Evolutionary conservation across 2,329 filamentous ascomycete genomes (phyloP), one percentile per base, ranked within the genome.

Genomic region (Cercospora beticola): DNA sequence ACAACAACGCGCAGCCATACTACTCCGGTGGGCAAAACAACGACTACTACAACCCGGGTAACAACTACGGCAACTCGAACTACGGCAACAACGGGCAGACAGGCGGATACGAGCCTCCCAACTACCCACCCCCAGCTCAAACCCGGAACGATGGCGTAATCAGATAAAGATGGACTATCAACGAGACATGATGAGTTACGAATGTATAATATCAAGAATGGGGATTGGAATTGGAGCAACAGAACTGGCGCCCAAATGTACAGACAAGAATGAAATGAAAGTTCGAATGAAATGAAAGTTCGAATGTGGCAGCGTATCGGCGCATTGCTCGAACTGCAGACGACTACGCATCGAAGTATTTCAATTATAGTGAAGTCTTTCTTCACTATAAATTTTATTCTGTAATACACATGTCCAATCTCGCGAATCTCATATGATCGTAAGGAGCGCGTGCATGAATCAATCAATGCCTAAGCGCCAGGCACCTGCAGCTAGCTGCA

Each of bases 101-200:
- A 18, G 69, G 67, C 30, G 63, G 54, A 14, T 71, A 71, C 36
- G 67, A 66, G 52, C 64, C 69, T 23, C 69, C 69, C 10, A 43
- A 62, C 30, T 65, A 67, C 12, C 69, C 69, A 21, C 69, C 69
- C 5, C 69, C 69, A 52, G 46, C 62, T 23, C 60, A 64, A 12
- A 56, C 43, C 2, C 63, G 63, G 5, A 58, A 52, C 9, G 60
- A 67, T 23, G 65, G 65, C 26, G 56, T 67, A 7, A 58, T 65
- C 30, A 68, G 58, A 36, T 63, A 65, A 21, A 14, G 28, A 28
- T 16, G 43, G 9, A 18, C 26, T 18, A 16, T 30, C 21, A 16
- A 54, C 21, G 23, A 54, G 6, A 26, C 21, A 28, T 40, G 6
- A 30, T 14, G 49, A 56, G 62, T 46, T 14, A 57, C 31, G 49